These are phyloP conservation scores for Dioscorea dumetorum DNA, from an alignment of 106 monocot species.

Conservation along the genomic window DNA sequence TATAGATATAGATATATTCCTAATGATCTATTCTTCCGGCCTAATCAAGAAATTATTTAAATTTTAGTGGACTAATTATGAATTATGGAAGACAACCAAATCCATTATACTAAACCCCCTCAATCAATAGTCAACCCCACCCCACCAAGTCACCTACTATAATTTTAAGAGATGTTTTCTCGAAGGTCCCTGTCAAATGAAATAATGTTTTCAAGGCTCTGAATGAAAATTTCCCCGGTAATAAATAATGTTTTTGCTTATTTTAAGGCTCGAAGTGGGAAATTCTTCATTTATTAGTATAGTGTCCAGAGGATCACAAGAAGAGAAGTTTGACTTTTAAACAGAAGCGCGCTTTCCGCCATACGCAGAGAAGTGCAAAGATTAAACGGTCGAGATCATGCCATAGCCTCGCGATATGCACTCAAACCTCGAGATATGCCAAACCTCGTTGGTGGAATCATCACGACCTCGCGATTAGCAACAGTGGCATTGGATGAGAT, in stretches of 20 bases:
- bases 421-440: too few species aligned
- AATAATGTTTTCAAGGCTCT: not conserved
- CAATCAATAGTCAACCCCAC: not conserved
- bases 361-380: not conserved
- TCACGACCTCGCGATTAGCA: not conserved
- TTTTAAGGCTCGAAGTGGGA: too few species aligned
- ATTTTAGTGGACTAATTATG: too few species aligned
- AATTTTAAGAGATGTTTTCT: not conserved
- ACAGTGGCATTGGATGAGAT: not conserved
- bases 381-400: not conserved
- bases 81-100: too few species aligned
- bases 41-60: too few species aligned
- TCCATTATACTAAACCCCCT: too few species aligned
- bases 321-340: not conserved
- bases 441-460: too few species aligned
- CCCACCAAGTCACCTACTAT: not conserved
- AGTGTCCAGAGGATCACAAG: not conserved
- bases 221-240: not conserved
- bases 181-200: too few species aligned
- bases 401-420: too few species aligned
- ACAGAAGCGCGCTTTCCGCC: too few species aligned
- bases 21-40: too few species aligned
- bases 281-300: not conserved
- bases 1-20: too few species aligned
- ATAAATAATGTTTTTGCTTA: not conserved